Evolutionary conservation across 352 stramenopile genomes (phyloP), one percentile per base, ranked within the genome.

Genomic region (Saprolegnia diclina): DNA sequence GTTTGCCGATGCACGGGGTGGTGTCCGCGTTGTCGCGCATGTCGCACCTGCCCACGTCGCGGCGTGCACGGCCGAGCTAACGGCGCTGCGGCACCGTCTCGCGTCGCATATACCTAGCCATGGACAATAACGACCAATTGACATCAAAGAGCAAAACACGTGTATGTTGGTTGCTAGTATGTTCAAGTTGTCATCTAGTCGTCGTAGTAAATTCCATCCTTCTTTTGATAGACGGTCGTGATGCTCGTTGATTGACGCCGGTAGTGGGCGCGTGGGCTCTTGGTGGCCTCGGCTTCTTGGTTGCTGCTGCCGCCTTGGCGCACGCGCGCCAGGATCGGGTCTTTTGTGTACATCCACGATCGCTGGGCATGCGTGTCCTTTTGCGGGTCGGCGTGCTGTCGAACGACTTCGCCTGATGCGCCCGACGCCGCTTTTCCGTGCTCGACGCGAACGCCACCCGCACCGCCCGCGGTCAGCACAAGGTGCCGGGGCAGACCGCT

Each of bases 281-380:
- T 48, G 42, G 24, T 65, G 19, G 56, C 56, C 56, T 46, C 56
- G 9, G 35, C 24, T 18, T 53, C 19, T 18, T 65, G 42, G 42
- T 50, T 50, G 56, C 21, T 32, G 16, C 37, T 52, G 11, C 21
- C 13, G 32, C 24, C 13, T 21, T 44, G 11, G 55, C 55, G 74
- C 72, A 85, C 82, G 9, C 71, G 72, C 3, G 50, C 46, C 29
- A 92, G 81, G 79, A 90, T 89, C 0, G 83, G 82, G 42, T 92
- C 81, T 18, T 73, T 80, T 5, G 81, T 88, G 64, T 92, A 91
- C 74, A 91, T 73, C 83, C 83, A 94, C 40, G 85, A 83, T 35
- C 85, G 76, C 56, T 94, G 85, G 18, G 85, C 81, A 0, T 78
- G 73, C 0, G 85, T 92, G 67, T 93, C 85, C 61, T 74, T 69